Base-by-base conservation (phyloP, 345 rosid species). In the Salix purpurea region DNA sequence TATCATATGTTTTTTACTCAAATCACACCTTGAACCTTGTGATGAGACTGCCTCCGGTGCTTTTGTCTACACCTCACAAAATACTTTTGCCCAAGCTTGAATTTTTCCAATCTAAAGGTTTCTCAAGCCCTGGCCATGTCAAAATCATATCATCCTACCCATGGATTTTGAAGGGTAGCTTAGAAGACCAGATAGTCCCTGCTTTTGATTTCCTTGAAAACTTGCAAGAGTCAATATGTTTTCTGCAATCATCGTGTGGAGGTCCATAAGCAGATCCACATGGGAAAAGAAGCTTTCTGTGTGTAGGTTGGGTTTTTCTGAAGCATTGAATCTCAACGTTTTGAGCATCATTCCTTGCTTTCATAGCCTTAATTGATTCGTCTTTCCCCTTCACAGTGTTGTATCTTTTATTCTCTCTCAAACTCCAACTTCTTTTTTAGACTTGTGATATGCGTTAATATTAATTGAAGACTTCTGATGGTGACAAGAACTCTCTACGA, bases 281-380 rank as follows among this genome's bases (percentile, higher is more conserved):
- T 75, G 85, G 87, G 72, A 44, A 50, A 74, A 34, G 66, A 77
- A 77, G 68, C 10, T 84, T 4, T 44, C 67, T 34, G 50, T 34
- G 60, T 77, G 28, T 5, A 79, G 36, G 16, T 86, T 83, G 85
- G 88, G 84, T 62, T 81, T 42, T 75, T 78, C 82, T 0, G 77
- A 77, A 21, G 79, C 32, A 30, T 30, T 30, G 32, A 30, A 2
- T 30, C 32, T 30, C 32, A 30, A 30, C 32, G 32, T 30, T 30
- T 30, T 30, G 32, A 30, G 32, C 32, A 30, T 30, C 32, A 30
- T 30, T 30, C 32, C 32, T 30, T 30, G 32, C 32, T 30, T 30
- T 30, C 32, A 30, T 30, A 30, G 32, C 32, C 32, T 30, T 30
- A 30, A 30, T 30, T 30, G 32, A 30, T 30, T 30, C 32, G 32